Base-by-base conservation (phyloP, 148 eudicot genomes). In the Silene uniflora region DNA sequence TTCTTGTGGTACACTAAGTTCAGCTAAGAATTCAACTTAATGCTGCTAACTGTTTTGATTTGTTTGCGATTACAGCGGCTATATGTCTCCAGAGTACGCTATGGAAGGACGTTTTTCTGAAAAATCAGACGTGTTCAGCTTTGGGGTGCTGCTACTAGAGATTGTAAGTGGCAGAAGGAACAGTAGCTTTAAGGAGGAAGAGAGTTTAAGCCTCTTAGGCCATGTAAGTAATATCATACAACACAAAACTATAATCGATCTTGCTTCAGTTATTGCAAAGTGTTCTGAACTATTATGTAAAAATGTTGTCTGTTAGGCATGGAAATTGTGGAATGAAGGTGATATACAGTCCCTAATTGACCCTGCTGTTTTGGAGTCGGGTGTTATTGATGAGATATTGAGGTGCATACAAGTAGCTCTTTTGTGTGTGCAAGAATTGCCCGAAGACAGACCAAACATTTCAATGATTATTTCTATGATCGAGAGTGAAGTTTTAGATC, bases 71-170 rank as follows among this genome's bases (percentile, higher is more conserved):
- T 44, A 10, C 61, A 84, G 87, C 16, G 83, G 83, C 25, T 85
- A 79, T 18, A 82, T 79, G 83, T 66, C 83, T 52, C 85, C 81
- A 0, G 80, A 80, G 39, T 82, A 85, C 52, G 80, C 83, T 58
- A 77, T 80, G 80, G 56, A 75, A 6, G 88, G 88, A 5, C 67
- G 63, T 13, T 85, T 85, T 32, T 85, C 85, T 0, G 85, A 77
- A 59, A 85, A 82, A 73, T 80, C 83, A 9, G 85, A 85, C 39
- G 74, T 83, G 6, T 85, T 46, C 54, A 81, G 82, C 70, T 80
- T 85, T 17, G 88, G 88, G 4, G 84, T 85, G 21, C 13, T 85
- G 76, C 49, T 85, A 23, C 35, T 85, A 22, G 85, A 85, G 65
- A 83, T 85, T 60, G 63, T 85, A 69, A 75, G 80, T 44, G 85